Evolutionary conservation across 1,284 basidiomycete genomes (phyloP).

Genomic region (Malassezia slooffiae): DNA sequence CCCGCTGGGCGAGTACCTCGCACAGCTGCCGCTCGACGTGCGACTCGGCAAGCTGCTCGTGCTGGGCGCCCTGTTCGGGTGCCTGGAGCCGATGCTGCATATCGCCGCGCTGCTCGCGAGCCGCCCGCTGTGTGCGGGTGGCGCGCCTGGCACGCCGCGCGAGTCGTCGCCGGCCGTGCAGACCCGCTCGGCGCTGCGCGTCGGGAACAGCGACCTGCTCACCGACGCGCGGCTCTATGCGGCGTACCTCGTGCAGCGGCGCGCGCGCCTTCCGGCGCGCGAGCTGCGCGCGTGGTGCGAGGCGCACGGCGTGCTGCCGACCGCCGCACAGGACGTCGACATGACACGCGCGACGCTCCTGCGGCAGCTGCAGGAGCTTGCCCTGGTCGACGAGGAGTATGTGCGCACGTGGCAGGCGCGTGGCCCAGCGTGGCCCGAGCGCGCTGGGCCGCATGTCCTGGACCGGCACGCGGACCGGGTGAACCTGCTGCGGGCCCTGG

Average conservation of each 20-base stretch:
- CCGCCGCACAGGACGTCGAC: constrained; percentile 68
- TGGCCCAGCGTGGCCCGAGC: constrained; percentile 20
- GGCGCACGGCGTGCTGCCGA: constrained; percentile 71
- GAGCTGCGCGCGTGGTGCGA: constrained; percentile 63
- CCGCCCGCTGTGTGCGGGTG: constrained; percentile 45
- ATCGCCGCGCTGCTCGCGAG: constrained; percentile 63
- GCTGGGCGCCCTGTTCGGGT: constrained; percentile 39
- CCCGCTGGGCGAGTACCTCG: constrained; percentile 68
- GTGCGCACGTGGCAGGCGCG: constrained; percentile 2
- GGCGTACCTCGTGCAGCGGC: constrained; percentile 55
- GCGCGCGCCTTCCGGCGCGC: constrained; percentile 51
- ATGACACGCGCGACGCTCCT: constrained; percentile 69
- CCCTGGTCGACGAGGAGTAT: constrained; percentile 54
- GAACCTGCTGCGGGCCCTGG: constrained; percentile 28
- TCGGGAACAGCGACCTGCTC: constrained; percentile 71
- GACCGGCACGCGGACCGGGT: constrained; percentile 24
- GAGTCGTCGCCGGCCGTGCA: constrained; percentile 59
- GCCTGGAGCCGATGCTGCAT: constrained; percentile 39
- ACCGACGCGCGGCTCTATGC: constrained; percentile 70
- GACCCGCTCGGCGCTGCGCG: constrained; percentile 49
- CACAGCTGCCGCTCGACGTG: constrained; percentile 70
- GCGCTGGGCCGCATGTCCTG: constrained; percentile 42
- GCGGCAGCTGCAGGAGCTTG: constrained; percentile 60
- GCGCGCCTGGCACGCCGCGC: no score
- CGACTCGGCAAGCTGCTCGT: constrained; percentile 65